Conservation (phyloP, 495 filamentous ascomycete species). For the Lepidopterella palustris region DNA sequence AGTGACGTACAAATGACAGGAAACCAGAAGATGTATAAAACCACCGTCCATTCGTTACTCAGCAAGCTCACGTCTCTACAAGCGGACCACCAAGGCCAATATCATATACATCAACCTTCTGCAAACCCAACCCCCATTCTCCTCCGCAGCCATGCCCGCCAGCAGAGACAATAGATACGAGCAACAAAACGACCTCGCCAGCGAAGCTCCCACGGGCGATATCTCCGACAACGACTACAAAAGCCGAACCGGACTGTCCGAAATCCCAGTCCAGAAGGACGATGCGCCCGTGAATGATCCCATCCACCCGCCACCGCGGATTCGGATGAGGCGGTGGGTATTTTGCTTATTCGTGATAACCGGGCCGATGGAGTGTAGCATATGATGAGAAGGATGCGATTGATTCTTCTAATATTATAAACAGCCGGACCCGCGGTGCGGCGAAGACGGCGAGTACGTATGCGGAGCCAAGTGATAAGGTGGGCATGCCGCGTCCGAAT, state of each 20-base stretch:
- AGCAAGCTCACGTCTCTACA: no score
- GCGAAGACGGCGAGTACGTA: constrained; percentile 43
- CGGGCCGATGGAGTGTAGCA: constrained; percentile 28
- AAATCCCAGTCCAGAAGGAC: constrained; percentile 50
- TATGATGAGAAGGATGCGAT: constrained; percentile 50
- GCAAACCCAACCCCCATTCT: background rate
- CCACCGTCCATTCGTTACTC: no score
- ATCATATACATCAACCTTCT: background rate
- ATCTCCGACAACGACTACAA: constrained; percentile 38
- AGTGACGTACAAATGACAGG: no score
- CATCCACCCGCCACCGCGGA: constrained; percentile 42
- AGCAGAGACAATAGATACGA: constrained; percentile 25
- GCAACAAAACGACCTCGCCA: constrained; percentile 24
- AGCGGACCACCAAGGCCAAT: no score
- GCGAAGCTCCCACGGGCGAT: constrained; percentile 24
- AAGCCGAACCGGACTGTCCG: constrained; percentile 37
- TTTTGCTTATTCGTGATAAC: constrained; percentile 12
- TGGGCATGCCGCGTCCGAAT: constrained; percentile 33
- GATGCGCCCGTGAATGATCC: constrained; percentile 45
- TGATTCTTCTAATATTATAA: constrained; percentile 46
- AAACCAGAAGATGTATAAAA: no score
- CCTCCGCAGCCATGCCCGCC: background rate
- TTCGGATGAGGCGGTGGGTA: constrained; percentile 48
- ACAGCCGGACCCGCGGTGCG: constrained; percentile 42
- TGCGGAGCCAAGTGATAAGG: constrained; percentile 48